Conservation (phyloP, 306 rosid genomes). For the Boehmeria nivea region DNA sequence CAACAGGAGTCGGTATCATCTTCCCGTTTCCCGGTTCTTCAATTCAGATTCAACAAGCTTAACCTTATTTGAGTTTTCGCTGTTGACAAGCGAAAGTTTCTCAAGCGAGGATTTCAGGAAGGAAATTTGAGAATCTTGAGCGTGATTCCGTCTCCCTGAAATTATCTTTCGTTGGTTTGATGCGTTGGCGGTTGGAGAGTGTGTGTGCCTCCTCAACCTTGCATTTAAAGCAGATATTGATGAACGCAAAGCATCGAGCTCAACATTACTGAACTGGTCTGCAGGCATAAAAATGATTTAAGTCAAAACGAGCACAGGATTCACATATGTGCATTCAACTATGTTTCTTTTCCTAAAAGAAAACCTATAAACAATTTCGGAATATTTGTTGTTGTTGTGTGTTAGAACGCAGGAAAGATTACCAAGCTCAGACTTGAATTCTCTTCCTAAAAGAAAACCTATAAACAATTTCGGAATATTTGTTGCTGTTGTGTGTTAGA, state of each 20-base stretch:
- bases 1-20: constrained; percentile 22
- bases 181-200: constrained; percentile 38
- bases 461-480: too few species aligned
- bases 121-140: constrained; percentile 54
- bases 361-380: too few species aligned
- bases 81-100: constrained; percentile 63
- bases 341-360: too few species aligned
- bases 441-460: too few species aligned
- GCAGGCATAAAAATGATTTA: constrained; percentile 16
- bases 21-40: constrained; percentile 41
- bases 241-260: constrained; percentile 70
- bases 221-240: constrained; percentile 57
- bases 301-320: too few species aligned
- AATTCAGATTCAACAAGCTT: constrained; percentile 64
- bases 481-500: too few species aligned
- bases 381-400: too few species aligned
- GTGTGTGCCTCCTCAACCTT: constrained; percentile 56
- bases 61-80: constrained; percentile 60
- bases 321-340: too few species aligned
- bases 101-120: constrained; percentile 67
- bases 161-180: constrained; percentile 39
- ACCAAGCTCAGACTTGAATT: background rate
- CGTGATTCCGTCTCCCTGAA: constrained; percentile 41
- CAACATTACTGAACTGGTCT: constrained; percentile 69
- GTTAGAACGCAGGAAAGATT: too few species aligned